A percentile compares a stretch with the other conserved stretches of the same genome.
Conservation (phyloP, 805 yeast genomes). For the Myxozyma sirexii region DNA sequence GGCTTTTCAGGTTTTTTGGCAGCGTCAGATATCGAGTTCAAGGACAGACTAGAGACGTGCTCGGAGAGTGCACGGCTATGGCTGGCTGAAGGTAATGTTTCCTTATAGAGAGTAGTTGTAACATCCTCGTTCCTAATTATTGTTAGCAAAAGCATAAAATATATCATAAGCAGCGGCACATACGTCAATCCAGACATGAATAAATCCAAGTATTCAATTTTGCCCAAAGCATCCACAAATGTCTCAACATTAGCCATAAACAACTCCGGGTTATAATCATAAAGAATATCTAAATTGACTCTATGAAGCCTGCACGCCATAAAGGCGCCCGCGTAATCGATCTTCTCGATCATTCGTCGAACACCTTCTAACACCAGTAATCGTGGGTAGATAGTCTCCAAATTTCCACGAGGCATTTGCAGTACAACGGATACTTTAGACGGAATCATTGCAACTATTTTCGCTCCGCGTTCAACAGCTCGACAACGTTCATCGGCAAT, state of each 20-base stretch:
- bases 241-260: conserved; percentile 64
- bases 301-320: conserved; percentile 85
- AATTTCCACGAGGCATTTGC: conserved; percentile 94
- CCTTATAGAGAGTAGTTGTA: conserved; percentile 74
- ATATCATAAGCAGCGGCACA: neutral
- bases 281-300: conserved; percentile 83
- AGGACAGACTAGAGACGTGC: conserved; percentile 13
- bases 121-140: conserved; percentile 76
- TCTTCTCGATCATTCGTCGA: conserved; percentile 62
- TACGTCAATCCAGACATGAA: conserved; percentile 72
- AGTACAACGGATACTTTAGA: conserved; percentile 78
- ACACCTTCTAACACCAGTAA: conserved; percentile 87
- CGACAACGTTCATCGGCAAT: conserved; percentile 78
- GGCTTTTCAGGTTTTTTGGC: neutral
- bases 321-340: conserved; percentile 73
- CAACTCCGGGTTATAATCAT: conserved; percentile 78
- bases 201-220: conserved; percentile 77
- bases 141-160: neutral
- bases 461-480: conserved; percentile 86
- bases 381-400: conserved; percentile 92
- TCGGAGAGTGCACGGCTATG: conserved; percentile 22
- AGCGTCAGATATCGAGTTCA: neutral
- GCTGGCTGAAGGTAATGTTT: conserved; percentile 52
- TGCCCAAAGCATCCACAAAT: conserved; percentile 70
- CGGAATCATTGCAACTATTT: conserved; percentile 80